phyloP scores from a whole-genome alignment of 1,139 yeast genomes.

The Magnusiomyces suaveolens region DNA sequence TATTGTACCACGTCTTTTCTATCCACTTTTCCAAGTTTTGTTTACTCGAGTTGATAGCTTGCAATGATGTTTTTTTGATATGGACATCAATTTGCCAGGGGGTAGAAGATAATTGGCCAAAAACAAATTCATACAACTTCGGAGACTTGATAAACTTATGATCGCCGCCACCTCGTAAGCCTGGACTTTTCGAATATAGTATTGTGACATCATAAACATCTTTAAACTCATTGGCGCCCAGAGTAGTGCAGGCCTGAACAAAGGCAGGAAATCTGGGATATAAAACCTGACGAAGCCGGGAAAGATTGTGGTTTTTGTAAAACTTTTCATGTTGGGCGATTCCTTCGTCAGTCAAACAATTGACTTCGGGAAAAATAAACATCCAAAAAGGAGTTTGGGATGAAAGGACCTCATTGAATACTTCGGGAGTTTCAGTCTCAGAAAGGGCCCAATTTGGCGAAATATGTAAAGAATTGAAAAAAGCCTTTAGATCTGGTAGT shows the following conservation, averaged over 20 bases:
- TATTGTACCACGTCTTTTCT: slow-evolving; percentile 60
- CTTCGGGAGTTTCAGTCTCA: slow-evolving; percentile 16
- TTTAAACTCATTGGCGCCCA: slow-evolving; percentile 22
- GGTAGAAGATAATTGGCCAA: slow-evolving; percentile 21
- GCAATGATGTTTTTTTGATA: slow-evolving; percentile 11
- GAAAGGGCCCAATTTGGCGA: slow-evolving; percentile 29
- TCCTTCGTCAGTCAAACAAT: slow-evolving; percentile 17
- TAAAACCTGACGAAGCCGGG: slow-evolving; percentile 41
- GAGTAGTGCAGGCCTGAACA: slow-evolving; percentile 24
- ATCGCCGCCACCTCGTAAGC: slow-evolving; percentile 1
- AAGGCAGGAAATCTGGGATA: slow-evolving; percentile 36
- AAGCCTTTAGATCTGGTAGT: slow-evolving; percentile 21
- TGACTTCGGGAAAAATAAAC: slow-evolving; percentile 31
- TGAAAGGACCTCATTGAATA: slow-evolving; percentile 16
- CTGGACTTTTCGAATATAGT: slow-evolving; percentile 31
- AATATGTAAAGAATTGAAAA: slow-evolving; percentile 17
- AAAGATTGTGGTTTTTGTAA: slow-evolving; percentile 31
- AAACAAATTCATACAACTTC: slow-evolving; percentile 46
- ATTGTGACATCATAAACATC: slow-evolving; percentile 46
- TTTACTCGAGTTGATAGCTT: slow-evolving; percentile 11
- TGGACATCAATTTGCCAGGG: slow-evolving; percentile 12
- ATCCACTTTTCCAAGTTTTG: slow-evolving; percentile 52
- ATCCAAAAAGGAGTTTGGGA: slow-evolving; percentile 16
- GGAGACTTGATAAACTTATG: slow-evolving; percentile 33
- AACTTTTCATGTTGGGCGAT: slow-evolving; percentile 23